Percentiles rank a stretch among this genome's conserved stretches.
These are phyloP conservation scores for Fraxinus latifolia DNA, from an alignment of 305 asterid species.

Conservation along the genomic window DNA sequence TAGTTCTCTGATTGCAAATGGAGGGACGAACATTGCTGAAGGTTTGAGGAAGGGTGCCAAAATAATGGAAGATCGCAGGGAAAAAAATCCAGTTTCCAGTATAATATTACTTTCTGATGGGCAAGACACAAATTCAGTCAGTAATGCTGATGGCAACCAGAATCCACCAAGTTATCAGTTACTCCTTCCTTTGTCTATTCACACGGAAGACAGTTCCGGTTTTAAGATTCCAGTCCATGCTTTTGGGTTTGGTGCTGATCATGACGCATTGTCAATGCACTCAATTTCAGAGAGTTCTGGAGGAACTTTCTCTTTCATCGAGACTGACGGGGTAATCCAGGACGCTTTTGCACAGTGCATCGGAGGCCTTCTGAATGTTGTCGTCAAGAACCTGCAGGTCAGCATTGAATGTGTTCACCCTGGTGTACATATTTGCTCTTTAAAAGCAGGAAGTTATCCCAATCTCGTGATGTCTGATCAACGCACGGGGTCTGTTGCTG, in stretches of 20 bases:
- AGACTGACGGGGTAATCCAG: conserved; percentile 78
- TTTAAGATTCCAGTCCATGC: conserved; percentile 78
- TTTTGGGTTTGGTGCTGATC: conserved; percentile 84
- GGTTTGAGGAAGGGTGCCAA: conserved; percentile 83
- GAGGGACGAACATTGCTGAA: conserved; percentile 87
- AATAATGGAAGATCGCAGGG: conserved; percentile 72
- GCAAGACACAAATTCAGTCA: conserved; percentile 81
- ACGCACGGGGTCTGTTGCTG: conserved; percentile 52
- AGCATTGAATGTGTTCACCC: conserved; percentile 53
- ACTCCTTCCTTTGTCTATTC: conserved; percentile 69
- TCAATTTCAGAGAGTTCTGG: conserved; percentile 80
- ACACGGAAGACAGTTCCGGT: conserved; percentile 42
- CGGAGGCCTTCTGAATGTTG: conserved; percentile 88
- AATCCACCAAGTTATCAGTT: conserved; percentile 41
- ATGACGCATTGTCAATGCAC: conserved; percentile 86
- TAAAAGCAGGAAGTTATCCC: conserved; percentile 72
- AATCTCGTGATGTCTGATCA: conserved; percentile 42
- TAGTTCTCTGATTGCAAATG: conserved; percentile 71
- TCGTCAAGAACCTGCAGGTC: conserved; percentile 62
- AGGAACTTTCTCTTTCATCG: conserved; percentile 90
- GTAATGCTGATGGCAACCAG: conserved; percentile 23
- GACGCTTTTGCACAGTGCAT: conserved; percentile 97
- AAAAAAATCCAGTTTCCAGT: conserved; percentile 72
- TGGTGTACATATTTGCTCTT: conserved; percentile 35
- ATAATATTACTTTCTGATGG: conserved; percentile 82